These are phyloP conservation scores for Nakaseomyces delphensis DNA, from an alignment of 1,139 yeast genomes.

Conservation along the genomic window DNA sequence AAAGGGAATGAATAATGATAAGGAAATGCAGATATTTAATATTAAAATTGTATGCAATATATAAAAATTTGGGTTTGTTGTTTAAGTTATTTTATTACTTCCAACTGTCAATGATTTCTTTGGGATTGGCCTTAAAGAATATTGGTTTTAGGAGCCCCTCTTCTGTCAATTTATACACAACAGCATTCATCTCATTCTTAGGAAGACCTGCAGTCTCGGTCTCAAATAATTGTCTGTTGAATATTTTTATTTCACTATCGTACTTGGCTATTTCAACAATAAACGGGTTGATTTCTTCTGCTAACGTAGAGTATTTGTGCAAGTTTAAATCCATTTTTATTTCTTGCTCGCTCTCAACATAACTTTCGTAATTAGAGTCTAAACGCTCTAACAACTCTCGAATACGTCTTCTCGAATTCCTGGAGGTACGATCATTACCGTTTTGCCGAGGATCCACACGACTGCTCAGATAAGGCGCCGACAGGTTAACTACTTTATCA, in stretches of 20 bases:
- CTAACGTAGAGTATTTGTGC: conserved; percentile 9
- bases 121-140: conserved; percentile 21
- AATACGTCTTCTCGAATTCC: conserved; percentile 4
- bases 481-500: neutral
- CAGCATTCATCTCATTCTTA: conserved; percentile 12
- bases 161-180: conserved; percentile 13
- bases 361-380: conserved; percentile 1
- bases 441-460: neutral
- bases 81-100: conserved; percentile 6
- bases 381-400: conserved; percentile 1
- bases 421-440: neutral
- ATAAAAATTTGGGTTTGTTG: neutral
- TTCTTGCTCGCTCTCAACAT: conserved; percentile 1
- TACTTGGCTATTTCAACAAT: conserved; percentile 21
- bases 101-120: conserved; percentile 17
- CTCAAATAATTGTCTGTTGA: conserved; percentile 16
- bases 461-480: neutral
- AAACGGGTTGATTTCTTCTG: conserved; percentile 21
- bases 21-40: neutral
- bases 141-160: conserved; percentile 18
- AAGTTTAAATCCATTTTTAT: conserved; percentile 1
- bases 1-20: too few relatives aligned
- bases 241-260: conserved; percentile 14
- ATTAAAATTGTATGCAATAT: neutral
- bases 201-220: conserved; percentile 12